Percentiles rank a stretch among this genome's conserved stretches.
These are phyloP conservation scores for Trametes gibbosa DNA, from an alignment of 768 basidiomycete genomes.

Conservation along the genomic window DNA sequence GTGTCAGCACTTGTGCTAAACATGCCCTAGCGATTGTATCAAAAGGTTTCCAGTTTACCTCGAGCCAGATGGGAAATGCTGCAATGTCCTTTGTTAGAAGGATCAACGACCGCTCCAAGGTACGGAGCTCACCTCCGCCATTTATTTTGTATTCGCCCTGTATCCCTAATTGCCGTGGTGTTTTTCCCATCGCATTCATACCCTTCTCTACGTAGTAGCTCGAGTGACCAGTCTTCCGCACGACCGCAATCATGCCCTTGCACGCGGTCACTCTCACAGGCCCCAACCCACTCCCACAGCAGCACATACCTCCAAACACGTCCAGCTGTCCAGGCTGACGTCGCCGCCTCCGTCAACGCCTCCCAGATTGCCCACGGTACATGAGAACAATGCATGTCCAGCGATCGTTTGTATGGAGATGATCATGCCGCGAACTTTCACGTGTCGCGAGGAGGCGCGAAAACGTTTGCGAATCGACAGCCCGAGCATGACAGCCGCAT, in stretches of 20 bases:
- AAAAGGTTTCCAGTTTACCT: constrained; percentile 39
- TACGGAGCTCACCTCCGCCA: constrained; percentile 68
- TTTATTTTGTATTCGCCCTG: constrained; percentile 62
- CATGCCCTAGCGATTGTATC: background rate
- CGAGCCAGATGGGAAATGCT: constrained; percentile 87
- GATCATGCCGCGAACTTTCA: constrained; percentile 77
- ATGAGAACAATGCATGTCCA: constrained; percentile 77
- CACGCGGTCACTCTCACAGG: background rate
- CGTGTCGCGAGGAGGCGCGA: constrained; percentile 64
- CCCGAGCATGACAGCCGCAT: constrained; percentile 77
- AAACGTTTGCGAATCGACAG: constrained; percentile 84
- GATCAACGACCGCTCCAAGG: background rate
- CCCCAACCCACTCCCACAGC: background rate
- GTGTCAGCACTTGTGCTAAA: background rate
- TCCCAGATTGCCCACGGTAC: constrained; percentile 81
- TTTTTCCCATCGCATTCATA: constrained; percentile 81
- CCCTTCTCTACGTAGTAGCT: constrained; percentile 87
- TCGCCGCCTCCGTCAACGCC: constrained; percentile 64
- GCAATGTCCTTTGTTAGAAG: background rate
- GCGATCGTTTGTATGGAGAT: constrained; percentile 78
- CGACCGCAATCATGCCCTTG: constrained; percentile 68
- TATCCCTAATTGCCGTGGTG: constrained; percentile 67
- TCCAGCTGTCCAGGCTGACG: constrained; percentile 80
- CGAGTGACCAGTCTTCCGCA: constrained; percentile 77
- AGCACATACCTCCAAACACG: constrained; percentile 53